These are phyloP conservation scores for Penicillium subrubescens DNA, from an alignment of 495 filamentous ascomycete genomes.

Conservation along the genomic window DNA sequence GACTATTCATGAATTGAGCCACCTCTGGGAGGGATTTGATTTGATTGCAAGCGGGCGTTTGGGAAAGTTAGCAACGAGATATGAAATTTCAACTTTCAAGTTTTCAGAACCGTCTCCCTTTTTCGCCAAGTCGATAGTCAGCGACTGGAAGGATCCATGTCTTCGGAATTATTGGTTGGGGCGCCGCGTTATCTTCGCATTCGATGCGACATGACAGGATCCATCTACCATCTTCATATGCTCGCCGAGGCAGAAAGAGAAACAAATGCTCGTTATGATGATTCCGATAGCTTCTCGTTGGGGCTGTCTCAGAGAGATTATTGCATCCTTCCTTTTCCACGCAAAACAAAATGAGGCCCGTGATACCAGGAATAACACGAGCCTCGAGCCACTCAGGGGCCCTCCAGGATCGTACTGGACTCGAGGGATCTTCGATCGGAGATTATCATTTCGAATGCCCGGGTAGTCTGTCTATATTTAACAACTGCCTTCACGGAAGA, in stretches of 20 bases:
- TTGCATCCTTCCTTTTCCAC: background rate
- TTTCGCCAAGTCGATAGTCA: background rate
- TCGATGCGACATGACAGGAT: background rate
- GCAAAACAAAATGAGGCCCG: background rate
- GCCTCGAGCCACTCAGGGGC: background rate
- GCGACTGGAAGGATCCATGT: background rate
- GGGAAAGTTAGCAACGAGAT: background rate
- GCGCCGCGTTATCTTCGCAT: background rate
- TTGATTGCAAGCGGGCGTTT: constrained; percentile 4
- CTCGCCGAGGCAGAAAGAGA: background rate
- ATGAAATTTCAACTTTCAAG: background rate
- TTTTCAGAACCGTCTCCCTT: background rate
- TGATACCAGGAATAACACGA: background rate
- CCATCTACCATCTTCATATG: constrained; percentile 1
- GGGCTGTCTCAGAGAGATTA: background rate
- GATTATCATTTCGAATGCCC: constrained; percentile 1
- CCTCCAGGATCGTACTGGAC: background rate
- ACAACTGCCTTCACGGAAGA: background rate
- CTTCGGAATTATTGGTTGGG: background rate
- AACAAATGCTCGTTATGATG: background rate
- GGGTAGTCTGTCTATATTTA: background rate
- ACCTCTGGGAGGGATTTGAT: background rate
- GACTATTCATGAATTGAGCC: background rate
- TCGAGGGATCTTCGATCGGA: constrained; percentile 7
- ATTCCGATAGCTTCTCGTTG: background rate